These are phyloP conservation scores for Berkeleyomyces rouxiae DNA, from an alignment of 2,329 filamentous ascomycete genomes.

Conservation along the genomic window DNA sequence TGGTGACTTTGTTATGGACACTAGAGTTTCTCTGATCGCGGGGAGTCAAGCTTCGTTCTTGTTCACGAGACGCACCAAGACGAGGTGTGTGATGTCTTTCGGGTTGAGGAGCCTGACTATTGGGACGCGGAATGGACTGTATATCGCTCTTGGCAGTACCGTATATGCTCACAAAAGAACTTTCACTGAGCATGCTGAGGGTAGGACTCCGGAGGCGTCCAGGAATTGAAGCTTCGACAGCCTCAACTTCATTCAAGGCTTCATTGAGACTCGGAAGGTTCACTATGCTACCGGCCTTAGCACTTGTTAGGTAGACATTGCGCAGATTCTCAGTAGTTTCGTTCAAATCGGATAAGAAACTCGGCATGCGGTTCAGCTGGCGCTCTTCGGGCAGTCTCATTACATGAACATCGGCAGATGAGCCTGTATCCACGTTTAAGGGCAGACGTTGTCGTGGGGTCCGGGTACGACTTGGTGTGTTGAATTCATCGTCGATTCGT, in stretches of 20 bases:
- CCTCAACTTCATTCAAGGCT: conserved; percentile 9
- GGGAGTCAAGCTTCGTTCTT: conserved; percentile 2
- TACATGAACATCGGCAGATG: background rate
- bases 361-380: conserved; percentile 41
- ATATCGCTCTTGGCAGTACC: conserved; percentile 21
- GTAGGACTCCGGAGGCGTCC: conserved; percentile 37
- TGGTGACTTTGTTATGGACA: conserved; percentile 7
- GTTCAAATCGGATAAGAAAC: conserved; percentile 44
- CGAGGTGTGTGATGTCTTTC: conserved; percentile 7
- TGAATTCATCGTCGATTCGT: conserved; percentile 9
- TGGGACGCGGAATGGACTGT: background rate
- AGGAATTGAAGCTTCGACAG: conserved; percentile 3
- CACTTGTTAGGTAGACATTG: conserved; percentile 36
- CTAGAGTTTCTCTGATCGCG: conserved; percentile 2
- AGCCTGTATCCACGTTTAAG: conserved; percentile 14
- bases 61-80: background rate
- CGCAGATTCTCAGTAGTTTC: conserved; percentile 44
- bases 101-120: background rate
- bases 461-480: conserved; percentile 3
- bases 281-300: conserved; percentile 28
- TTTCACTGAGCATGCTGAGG: conserved; percentile 49
- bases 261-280: conserved; percentile 27
- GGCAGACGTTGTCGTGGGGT: conserved; percentile 1
- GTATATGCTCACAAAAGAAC: conserved; percentile 50
- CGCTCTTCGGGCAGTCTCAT: conserved; percentile 2